phyloP scores from a whole-genome alignment of 306 rosid genomes.

The Astragalus glycyphyllos region DNA sequence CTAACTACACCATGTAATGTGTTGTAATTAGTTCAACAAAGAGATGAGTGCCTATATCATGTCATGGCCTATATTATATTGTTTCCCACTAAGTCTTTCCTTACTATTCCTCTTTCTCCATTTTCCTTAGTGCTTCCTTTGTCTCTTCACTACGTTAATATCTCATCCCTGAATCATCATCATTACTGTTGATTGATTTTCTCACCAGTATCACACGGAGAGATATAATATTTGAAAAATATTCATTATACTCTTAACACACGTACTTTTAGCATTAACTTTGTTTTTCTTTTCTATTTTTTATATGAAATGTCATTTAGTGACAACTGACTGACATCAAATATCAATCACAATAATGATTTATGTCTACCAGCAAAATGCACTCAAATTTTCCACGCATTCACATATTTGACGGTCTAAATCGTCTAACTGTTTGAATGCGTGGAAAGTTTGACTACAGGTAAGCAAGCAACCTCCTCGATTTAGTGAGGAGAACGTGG shows the following conservation, averaged over 20 bases:
- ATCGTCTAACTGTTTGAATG: too few species aligned
- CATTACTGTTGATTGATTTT: background rate
- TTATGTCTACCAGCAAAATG: too few species aligned
- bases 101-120: constrained; percentile 18
- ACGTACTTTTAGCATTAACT: too few species aligned
- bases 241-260: too few species aligned
- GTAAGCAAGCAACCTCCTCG: too few species aligned
- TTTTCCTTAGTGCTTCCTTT: constrained; percentile 33
- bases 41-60: constrained; percentile 23
- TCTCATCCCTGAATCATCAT: background rate
- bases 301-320: background rate
- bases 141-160: background rate
- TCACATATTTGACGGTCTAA: too few species aligned
- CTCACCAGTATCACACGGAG: background rate
- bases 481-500: too few species aligned
- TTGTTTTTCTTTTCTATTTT: background rate
- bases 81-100: constrained; percentile 37
- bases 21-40: constrained; percentile 12
- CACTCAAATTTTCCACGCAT: too few species aligned
- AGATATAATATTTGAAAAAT: too few species aligned
- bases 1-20: background rate
- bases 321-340: background rate
- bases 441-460: background rate
- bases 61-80: constrained; percentile 5
- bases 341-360: background rate